These are phyloP conservation scores for Paratinospora sagittata DNA, from an alignment of 164 flowering plant species.

Conservation along the genomic window DNA sequence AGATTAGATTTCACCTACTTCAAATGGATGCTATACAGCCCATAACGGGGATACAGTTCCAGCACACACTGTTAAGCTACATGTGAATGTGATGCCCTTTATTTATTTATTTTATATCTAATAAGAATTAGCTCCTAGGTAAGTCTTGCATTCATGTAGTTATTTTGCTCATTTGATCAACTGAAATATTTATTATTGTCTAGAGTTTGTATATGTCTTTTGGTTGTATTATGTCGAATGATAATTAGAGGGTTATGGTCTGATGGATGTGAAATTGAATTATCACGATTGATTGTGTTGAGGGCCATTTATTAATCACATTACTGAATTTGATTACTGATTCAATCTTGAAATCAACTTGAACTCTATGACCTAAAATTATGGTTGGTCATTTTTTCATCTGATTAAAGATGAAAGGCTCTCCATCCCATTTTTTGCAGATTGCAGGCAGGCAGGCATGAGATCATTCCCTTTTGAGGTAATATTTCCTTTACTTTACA, in stretches of 20 bases:
- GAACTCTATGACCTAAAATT: background rate
- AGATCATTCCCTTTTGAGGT: no score
- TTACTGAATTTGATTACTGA: background rate
- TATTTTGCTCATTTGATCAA: background rate
- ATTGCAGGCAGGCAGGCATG: no score
- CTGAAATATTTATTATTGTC: background rate
- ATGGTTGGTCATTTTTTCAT: no score
- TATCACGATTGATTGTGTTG: background rate
- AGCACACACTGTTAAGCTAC: background rate
- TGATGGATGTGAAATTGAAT: background rate
- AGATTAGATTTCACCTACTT: background rate
- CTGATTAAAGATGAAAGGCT: background rate
- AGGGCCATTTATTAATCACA: background rate
- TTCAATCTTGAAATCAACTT: background rate
- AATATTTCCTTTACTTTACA: background rate
- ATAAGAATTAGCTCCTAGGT: background rate
- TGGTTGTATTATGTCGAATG: no score
- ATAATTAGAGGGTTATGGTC: background rate
- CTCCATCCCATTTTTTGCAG: no score
- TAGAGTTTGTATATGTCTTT: background rate
- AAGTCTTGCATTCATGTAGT: background rate
- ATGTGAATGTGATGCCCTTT: background rate
- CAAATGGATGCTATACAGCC: background rate
- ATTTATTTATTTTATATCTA: background rate
- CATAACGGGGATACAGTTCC: background rate